Conservation (phyloP, 441 rosid species). For the Adansonia rubrostipa region DNA sequence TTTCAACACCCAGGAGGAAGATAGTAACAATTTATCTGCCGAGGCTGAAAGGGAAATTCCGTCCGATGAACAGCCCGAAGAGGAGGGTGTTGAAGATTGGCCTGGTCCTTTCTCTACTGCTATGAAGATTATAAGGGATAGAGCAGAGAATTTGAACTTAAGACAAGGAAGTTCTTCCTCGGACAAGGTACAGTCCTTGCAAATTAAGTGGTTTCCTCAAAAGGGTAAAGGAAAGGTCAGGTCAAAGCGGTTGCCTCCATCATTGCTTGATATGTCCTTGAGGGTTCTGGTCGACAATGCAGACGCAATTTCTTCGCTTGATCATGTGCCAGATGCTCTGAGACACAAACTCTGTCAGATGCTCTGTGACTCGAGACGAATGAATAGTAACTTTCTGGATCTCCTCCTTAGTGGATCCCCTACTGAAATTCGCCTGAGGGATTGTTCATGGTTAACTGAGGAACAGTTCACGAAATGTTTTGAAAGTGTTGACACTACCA, state of each 20-base stretch:
- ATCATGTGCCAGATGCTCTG: slow-evolving; percentile 70
- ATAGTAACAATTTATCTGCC: slow-evolving; percentile 23
- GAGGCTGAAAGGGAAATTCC: slow-evolving; percentile 37
- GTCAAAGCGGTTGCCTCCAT: slow-evolving; percentile 43
- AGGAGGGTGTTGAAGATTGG: slow-evolving; percentile 71
- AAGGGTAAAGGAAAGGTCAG: slow-evolving; percentile 29
- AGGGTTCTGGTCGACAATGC: slow-evolving; percentile 66
- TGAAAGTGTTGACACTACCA: slow-evolving; percentile 61
- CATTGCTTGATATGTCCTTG: slow-evolving; percentile 63
- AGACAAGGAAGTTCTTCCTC: slow-evolving; percentile 24
- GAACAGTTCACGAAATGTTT: slow-evolving; percentile 63
- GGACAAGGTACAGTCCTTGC: slow-evolving; percentile 33
- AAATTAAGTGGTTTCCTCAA: slow-evolving; percentile 68
- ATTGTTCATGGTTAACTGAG: slow-evolving; percentile 93
- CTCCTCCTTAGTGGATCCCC: slow-evolving; percentile 74
- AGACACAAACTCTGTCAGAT: slow-evolving; percentile 64
- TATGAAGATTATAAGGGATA: slow-evolving; percentile 82
- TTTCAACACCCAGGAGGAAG: slow-evolving; percentile 50
- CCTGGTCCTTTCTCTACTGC: slow-evolving; percentile 99
- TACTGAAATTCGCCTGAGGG: slow-evolving; percentile 63
- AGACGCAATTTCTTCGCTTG: slow-evolving; percentile 82
- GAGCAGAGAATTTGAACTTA: slow-evolving; percentile 43
- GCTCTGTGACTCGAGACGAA: slow-evolving; percentile 75
- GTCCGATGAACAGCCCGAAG: slow-evolving; percentile 33
- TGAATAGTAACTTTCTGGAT: slow-evolving; percentile 53